phyloP scores from a whole-genome alignment of 1,139 yeast species.

The Candida glucosophila region DNA sequence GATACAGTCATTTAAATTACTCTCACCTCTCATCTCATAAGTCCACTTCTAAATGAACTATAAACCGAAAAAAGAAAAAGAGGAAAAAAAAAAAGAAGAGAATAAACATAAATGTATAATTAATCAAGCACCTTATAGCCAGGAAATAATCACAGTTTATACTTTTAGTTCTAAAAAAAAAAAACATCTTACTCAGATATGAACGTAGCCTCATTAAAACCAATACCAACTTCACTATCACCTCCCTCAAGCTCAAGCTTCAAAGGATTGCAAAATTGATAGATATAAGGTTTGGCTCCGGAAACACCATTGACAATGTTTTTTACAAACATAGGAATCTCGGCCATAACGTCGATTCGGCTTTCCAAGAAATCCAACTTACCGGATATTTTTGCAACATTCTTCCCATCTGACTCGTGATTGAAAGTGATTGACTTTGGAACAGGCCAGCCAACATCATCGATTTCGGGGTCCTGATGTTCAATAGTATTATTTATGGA shows the following conservation, averaged over 20 bases:
- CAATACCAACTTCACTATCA: slow-evolving; percentile 51
- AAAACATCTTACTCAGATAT: slow-evolving; percentile 40
- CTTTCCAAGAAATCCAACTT: slow-evolving; percentile 57
- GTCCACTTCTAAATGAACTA: no score
- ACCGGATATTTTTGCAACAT: slow-evolving; percentile 42
- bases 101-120: no score
- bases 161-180: neutral
- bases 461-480: slow-evolving; percentile 53
- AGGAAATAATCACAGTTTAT: no score
- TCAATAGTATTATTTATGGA: slow-evolving; percentile 58
- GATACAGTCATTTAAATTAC: no score
- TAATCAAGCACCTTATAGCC: no score
- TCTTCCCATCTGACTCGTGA: slow-evolving; percentile 20
- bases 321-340: slow-evolving; percentile 89
- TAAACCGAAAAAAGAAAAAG: no score
- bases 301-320: slow-evolving; percentile 90
- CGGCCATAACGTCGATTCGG: slow-evolving; percentile 96
- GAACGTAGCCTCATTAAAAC: slow-evolving; percentile 79
- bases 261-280: slow-evolving; percentile 70
- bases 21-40: no score
- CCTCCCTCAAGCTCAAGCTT: slow-evolving; percentile 27
- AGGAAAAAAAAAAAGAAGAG: no score
- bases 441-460: slow-evolving; percentile 88
- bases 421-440: slow-evolving; percentile 62
- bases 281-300: slow-evolving; percentile 91